Evolutionary conservation across 2,329 filamentous ascomycete genomes (phyloP), one percentile per base, ranked within the genome.

Genomic region (Penicillium sp.): DNA sequence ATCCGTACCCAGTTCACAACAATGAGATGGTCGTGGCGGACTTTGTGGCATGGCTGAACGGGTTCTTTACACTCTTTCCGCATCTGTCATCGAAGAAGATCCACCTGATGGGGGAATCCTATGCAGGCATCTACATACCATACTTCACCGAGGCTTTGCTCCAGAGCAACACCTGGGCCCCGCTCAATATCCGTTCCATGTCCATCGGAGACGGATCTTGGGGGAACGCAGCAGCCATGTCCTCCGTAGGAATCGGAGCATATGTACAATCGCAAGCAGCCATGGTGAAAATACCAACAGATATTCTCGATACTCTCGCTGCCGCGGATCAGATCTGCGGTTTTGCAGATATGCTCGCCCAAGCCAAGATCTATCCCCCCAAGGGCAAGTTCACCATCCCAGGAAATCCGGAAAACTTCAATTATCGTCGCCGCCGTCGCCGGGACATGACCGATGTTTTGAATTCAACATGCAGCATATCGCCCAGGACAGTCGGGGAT

Each of bases 21-120:
- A 66, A 65, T 43, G 59, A 59, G 32, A 49, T 52, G 37, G 58
- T 66, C 18, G 66, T 61, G 5, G 50, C 54, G 7, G 54, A 68
- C 44, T 66, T 69, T 39, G 58, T 59, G 39, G 41, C 40, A 28
- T 70, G 65, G 67, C 53, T 70, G 29, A 48, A 55, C 27, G 51
- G 40, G 5, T 68, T 70, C 51, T 60, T 66, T 28, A 28, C 43
- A 3, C 33, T 55, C 8, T 68, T 70, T 47, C 62, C 65, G 2
- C 54, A 65, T 24, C 52, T 68, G 2, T 50, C 58, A n/a, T 53
- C 55, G 3, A 67, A 67, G 46, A 58, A 59, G 8, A 57, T 66
- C 1, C 63, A 69, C 47, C 28, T 70, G n/a, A 64, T 68, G 42
- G 67, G 66, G n/a, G 65, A 70, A 48, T 68, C 66, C 8, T 69